Base-by-base conservation (phyloP, 768 basidiomycete genomes). In the Erythrobasidium yunnanense region DNA sequence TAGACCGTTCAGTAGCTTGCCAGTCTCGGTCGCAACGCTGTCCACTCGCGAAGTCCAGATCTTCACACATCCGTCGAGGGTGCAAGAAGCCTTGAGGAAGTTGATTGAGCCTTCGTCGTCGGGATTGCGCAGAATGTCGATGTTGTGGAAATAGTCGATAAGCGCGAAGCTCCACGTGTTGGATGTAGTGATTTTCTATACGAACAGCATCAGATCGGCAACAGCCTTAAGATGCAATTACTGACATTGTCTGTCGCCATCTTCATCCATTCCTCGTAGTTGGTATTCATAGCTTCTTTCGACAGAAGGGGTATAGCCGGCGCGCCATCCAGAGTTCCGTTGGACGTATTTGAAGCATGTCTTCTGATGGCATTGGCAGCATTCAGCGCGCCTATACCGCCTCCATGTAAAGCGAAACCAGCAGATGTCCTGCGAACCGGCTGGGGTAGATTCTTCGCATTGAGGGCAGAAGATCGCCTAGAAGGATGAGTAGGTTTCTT, bases 21-120 rank as follows among this genome's bases (percentile, higher is more conserved):
- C 90, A 0, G 92, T 96, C 76, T 97, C 95, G 0, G 90, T 93
- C 23, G 89, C 90, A 34, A 97, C 91, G 68, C 87, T 88, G 76
- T 99, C 95, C 42, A 99, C 93, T 50, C 95, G 86, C 71, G 87
- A 90, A 5, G 92, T 97, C 91, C 92, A 99, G 68, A 99, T 96
- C 78, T 97, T 99, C 76, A 99, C 90, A 76, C 95, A 99, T 8
- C 93, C 95, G 67, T 99, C 95, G 22, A 99, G 83, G 0, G 95
- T 97, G 75, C 86, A 92, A 0, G 90, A 92, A 17, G 95, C 95
- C 74, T 93, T 92, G 77, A 97, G 95, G 74, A 99, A 99, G 77
- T 99, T 97, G 81, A 99, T 99, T 15, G 88, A 86, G 73, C 95
- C 93, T 73, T 96, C 92, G 49, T 83, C 83, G 68, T 87, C 85